Evolutionary conservation across 2,329 filamentous ascomycete genomes (phyloP).

Genomic region (Juglanconis oblonga): DNA sequence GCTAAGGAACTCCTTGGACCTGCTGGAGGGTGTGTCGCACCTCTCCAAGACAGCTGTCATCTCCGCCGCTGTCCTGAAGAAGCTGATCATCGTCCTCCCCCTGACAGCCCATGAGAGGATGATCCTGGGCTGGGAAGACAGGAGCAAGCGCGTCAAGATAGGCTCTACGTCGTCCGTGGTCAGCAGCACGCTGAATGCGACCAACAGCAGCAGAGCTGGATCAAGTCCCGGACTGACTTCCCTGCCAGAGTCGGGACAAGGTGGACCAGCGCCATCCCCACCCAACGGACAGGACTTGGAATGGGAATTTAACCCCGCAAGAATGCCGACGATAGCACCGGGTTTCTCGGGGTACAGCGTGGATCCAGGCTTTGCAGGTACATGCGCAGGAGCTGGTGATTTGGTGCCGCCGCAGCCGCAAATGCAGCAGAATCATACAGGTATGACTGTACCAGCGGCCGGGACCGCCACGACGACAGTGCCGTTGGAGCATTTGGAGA

Average conservation of each 20-base stretch:
- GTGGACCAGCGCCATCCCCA: not conserved
- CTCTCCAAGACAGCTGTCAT: conserved; percentile 7
- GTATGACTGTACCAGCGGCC: not conserved
- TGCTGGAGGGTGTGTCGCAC: not conserved
- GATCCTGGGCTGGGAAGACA: not conserved
- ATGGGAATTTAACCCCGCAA: not conserved
- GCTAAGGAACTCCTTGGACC: not conserved
- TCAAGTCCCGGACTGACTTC: not conserved
- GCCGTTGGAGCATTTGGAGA: not conserved
- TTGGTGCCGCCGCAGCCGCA: not conserved
- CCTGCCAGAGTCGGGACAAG: not conserved
- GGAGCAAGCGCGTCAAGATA: conserved; percentile 2
- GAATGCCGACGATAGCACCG: not conserved
- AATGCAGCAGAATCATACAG: not conserved
- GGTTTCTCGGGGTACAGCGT: not conserved
- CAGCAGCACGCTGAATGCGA: not conserved
- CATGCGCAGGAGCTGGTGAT: not conserved
- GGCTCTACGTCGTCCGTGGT: not conserved
- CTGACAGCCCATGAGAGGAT: not conserved
- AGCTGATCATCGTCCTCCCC: not conserved
- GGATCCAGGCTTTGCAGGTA: not conserved
- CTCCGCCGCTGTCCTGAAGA: not conserved
- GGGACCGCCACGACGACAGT: not conserved
- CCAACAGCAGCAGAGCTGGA: not conserved
- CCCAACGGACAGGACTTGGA: not conserved